Evolutionary conservation across 441 rosid species (phyloP).

Genomic region (Pelargonium fulgidum): DNA sequence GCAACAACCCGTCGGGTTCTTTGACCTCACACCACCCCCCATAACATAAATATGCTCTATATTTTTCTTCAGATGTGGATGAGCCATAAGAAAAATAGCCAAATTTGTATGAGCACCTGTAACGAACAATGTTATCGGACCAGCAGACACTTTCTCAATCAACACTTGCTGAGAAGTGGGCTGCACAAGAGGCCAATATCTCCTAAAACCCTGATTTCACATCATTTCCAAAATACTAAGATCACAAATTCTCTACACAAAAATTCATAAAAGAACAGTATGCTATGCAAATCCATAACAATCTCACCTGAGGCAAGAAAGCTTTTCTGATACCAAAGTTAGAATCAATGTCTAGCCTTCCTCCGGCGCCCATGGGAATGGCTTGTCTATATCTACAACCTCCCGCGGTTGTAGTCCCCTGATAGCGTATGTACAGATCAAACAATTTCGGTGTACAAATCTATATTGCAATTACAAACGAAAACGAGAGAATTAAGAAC

Average conservation of each 20-base stretch:
- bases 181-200: constrained; percentile 62
- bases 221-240: not conserved
- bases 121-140: constrained; percentile 51
- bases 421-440: not conserved
- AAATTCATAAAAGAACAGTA: not conserved
- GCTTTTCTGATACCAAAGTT: constrained; percentile 68
- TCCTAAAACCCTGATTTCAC: constrained; percentile 57
- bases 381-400: constrained; percentile 81
- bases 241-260: constrained; percentile 9
- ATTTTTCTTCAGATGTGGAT: constrained; percentile 66
- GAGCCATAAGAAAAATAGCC: constrained; percentile 63
- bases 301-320: constrained; percentile 72
- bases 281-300: not conserved
- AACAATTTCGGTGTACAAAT: not conserved
- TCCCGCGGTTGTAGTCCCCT: constrained; percentile 73
- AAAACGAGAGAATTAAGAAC: constrained; percentile 23
- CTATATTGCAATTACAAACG: not conserved
- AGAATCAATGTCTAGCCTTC: constrained; percentile 53
- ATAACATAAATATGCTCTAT: constrained; percentile 64
- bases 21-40: constrained; percentile 76
- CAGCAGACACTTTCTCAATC: constrained; percentile 50
- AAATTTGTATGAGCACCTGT: constrained; percentile 73
- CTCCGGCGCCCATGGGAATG: constrained; percentile 61
- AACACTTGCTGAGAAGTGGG: constrained; percentile 73
- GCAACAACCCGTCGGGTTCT: constrained; percentile 59